Conservation (phyloP, 148 eudicot species). For the Rhododendron ferrugineum region DNA sequence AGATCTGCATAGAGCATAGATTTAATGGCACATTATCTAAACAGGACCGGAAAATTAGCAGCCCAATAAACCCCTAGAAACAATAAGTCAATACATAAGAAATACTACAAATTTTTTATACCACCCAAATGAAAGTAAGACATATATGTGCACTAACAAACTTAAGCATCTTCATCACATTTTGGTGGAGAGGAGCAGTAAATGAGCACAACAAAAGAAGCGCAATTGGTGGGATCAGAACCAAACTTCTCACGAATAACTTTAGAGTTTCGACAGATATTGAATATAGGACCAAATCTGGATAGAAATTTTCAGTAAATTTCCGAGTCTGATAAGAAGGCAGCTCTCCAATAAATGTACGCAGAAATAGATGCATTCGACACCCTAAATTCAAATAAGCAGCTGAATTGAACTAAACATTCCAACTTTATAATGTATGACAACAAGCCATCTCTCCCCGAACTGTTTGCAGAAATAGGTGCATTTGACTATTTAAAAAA, state of each 20-base stretch:
- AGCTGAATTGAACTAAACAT: background rate
- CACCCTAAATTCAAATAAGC: background rate
- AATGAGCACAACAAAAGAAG: background rate
- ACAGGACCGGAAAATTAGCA: background rate
- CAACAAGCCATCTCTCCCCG: background rate
- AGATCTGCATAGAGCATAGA: slow-evolving; percentile 18
- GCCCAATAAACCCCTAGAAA: background rate
- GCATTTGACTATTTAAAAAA: no score
- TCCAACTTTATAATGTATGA: background rate
- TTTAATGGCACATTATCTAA: background rate
- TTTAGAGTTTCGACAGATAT: background rate
- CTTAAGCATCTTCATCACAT: background rate
- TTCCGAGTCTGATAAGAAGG: background rate
- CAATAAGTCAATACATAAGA: background rate
- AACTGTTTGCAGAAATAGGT: no score
- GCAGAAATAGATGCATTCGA: background rate
- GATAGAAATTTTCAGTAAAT: background rate
- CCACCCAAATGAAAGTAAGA: background rate
- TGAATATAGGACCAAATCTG: background rate
- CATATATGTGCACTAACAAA: background rate
- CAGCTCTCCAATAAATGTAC: background rate
- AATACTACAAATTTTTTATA: background rate
- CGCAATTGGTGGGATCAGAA: background rate
- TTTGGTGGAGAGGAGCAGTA: slow-evolving; percentile 1
- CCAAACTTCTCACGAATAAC: background rate